Conservation (phyloP, 768 basidiomycete species). For the Lentinula edodes region DNA sequence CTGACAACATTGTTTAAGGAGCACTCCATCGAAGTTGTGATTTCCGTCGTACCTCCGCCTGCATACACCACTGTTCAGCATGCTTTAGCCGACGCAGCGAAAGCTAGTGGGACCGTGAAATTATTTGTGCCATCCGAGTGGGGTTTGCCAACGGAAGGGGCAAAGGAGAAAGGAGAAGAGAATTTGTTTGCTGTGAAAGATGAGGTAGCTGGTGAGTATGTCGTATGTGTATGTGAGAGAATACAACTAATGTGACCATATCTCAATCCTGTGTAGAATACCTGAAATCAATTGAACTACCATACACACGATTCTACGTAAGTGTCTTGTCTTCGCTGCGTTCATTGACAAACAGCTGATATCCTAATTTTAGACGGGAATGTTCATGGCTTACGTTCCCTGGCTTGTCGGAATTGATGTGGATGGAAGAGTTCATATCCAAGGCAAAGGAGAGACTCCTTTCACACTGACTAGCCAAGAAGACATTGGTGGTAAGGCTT, state of each 20-base stretch:
- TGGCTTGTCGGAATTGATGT: conserved; percentile 16
- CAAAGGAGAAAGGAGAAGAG: conserved; percentile 15
- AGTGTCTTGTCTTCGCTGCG: background rate
- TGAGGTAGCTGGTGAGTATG: conserved; percentile 20
- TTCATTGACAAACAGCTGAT: conserved; percentile 14
- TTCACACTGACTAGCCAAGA: conserved; percentile 23
- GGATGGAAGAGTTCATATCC: conserved; percentile 20
- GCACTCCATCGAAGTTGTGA: conserved; percentile 28
- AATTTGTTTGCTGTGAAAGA: conserved; percentile 18
- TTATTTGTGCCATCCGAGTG: conserved; percentile 34
- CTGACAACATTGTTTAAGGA: conserved; percentile 21
- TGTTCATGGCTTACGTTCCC: conserved; percentile 15
- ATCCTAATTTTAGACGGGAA: conserved; percentile 23
- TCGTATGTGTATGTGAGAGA: background rate
- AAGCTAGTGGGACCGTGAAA: conserved; percentile 25
- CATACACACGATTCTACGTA: conserved; percentile 26
- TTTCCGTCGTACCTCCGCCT: conserved; percentile 22
- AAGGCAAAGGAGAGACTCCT: conserved; percentile 22
- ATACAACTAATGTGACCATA: background rate
- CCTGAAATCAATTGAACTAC: conserved; percentile 22
- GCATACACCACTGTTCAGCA: conserved; percentile 17
- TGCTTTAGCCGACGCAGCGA: conserved; percentile 28
- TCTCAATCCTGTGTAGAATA: conserved; percentile 15
- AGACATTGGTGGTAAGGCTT: conserved; percentile 26
- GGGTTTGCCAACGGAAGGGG: conserved; percentile 27